These are phyloP conservation scores for Schizosaccharomyces osmophilus DNA, from an alignment of 805 yeast species.

Conservation along the genomic window DNA sequence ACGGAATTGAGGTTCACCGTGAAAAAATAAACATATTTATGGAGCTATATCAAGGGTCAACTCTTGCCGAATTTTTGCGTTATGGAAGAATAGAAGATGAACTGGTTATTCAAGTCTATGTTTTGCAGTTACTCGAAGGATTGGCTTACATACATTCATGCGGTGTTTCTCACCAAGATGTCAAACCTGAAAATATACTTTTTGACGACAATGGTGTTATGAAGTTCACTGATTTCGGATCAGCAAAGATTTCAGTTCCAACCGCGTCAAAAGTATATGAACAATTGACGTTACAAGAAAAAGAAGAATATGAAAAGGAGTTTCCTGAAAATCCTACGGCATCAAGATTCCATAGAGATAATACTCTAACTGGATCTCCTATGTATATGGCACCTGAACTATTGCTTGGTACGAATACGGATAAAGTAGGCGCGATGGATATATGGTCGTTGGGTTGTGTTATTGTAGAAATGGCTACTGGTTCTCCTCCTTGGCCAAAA, in stretches of 20 bases:
- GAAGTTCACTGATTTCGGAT: slow-evolving; percentile 92
- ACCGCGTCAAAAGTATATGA: slow-evolving; percentile 12
- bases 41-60: slow-evolving; percentile 95
- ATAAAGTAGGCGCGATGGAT: slow-evolving; percentile 46
- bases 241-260: slow-evolving; percentile 53
- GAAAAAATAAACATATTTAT: slow-evolving; percentile 85
- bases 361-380: slow-evolving; percentile 72
- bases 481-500: slow-evolving; percentile 88
- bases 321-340: slow-evolving; percentile 15
- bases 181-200: slow-evolving; percentile 75
- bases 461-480: slow-evolving; percentile 87
- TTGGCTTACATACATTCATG: slow-evolving; percentile 80
- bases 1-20: slow-evolving; percentile 90
- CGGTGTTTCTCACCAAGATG: slow-evolving; percentile 89
- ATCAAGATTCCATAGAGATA: neutral
- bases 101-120: slow-evolving; percentile 67
- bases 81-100: slow-evolving; percentile 94
- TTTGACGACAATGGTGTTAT: slow-evolving; percentile 80
- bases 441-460: slow-evolving; percentile 97
- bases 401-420: slow-evolving; percentile 48
- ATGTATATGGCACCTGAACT: slow-evolving; percentile 99
- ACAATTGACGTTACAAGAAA: slow-evolving; percentile 7
- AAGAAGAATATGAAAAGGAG: neutral
- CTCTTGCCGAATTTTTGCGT: slow-evolving; percentile 58
- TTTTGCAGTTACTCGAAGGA: slow-evolving; percentile 84